Evolutionary conservation across 2,329 filamentous ascomycete genomes (phyloP), one percentile per base, ranked within the genome.

Genomic region (Alternaria rosae): DNA sequence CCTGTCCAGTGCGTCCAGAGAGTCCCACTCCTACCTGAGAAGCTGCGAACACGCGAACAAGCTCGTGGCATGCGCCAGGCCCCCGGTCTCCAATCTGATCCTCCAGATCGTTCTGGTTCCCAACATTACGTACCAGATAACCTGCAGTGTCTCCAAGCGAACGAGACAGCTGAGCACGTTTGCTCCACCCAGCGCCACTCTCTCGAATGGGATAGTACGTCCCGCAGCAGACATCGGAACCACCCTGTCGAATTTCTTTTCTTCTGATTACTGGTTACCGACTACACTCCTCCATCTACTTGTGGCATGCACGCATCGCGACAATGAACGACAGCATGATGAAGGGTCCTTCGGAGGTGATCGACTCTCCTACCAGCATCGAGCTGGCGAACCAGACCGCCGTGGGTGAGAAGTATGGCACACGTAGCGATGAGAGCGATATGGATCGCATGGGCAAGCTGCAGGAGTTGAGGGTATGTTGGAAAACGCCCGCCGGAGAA

Each of bases 371-470:
- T 13, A 43, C 9, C 35, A 61, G 58, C 23, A 35, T 61, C 28
- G 54, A 47, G 20, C 32, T 55, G 25, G 50, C 48, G 3, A 54
- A 41, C 10, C 20, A 23, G 6, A 7, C 17, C 20, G 50, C 50
- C n/a, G 56, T 47, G 10, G 44, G 30, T 30, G 50, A 54, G 17
- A 59, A 54, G 28, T 3, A 59, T 54, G 56, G 56, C 23, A 59
- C 56, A 13, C 48, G 17, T 10, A 26, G 57, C 3, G 70, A 70
- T 57, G 56, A 59, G n/a, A 51, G 21, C 4, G 67, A 70, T 30
- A 69, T 70, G 68, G 25, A 68, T 17, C 68, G 68, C 21, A 69
- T 70, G 67, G 68, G 68, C 15, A 70, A 70, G 35, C 17, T 59
- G 25, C 68, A 68, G 32, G 45, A 62, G 41, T 45, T 68, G 15